Percentiles rank a stretch among this genome's conserved stretches.
Evolutionary conservation across 768 basidiomycete species (phyloP).

Genomic region (Boletus tylopilopsis): DNA sequence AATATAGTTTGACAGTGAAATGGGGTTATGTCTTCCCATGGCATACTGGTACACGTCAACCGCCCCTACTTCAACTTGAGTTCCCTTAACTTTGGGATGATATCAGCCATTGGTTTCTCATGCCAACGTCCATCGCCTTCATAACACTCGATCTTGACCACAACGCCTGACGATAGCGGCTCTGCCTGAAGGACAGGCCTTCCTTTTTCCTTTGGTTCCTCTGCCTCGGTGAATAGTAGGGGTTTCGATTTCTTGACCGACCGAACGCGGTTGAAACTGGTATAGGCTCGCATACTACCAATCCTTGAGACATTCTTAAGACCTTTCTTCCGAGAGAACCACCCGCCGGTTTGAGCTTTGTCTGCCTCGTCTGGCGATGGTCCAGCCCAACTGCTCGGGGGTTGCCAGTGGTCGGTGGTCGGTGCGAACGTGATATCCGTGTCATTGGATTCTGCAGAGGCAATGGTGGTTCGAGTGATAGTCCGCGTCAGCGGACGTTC

Average conservation of each 20-base stretch:
- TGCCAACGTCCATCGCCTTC: conserved; percentile 13
- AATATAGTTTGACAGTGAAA: background rate
- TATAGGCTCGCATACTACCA: background rate
- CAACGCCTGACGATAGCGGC: background rate
- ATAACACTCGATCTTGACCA: conserved; percentile 14
- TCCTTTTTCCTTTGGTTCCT: background rate
- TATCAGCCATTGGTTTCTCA: conserved; percentile 24
- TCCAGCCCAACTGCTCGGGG: conserved; percentile 27
- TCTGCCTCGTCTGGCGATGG: conserved; percentile 1
- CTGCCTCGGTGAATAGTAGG: background rate
- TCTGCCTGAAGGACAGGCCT: background rate
- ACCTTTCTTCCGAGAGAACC: background rate
- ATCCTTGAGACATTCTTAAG: background rate
- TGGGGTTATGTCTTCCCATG: background rate
- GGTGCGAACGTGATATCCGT: background rate
- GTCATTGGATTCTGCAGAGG: background rate
- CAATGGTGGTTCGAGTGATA: background rate
- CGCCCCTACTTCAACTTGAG: conserved; percentile 17
- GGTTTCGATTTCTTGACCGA: background rate
- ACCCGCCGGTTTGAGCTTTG: background rate
- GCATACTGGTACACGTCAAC: background rate
- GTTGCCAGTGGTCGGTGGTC: conserved; percentile 10
- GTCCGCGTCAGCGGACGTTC: background rate
- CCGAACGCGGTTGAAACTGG: background rate
- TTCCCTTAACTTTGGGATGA: conserved; percentile 29